Base-by-base conservation (phyloP, 305 asterid genomes). In the Salvia sclarea region DNA sequence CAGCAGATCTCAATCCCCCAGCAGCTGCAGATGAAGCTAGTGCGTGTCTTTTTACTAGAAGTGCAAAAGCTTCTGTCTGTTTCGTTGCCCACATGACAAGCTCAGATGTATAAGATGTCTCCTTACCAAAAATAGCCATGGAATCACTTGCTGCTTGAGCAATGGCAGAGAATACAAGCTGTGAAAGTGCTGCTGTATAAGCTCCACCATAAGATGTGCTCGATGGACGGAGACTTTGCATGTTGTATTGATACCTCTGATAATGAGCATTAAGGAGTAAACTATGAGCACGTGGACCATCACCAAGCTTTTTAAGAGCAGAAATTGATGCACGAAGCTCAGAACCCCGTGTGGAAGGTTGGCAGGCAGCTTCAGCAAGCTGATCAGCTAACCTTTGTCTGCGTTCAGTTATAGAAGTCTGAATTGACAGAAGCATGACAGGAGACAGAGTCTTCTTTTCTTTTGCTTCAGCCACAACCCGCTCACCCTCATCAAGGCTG, bases 81-180 rank as follows among this genome's bases (percentile, higher is more conserved):
- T 94, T 94, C 11, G 96, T 91, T 44, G 99, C 95, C 99, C 99
- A 94, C 92, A 91, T 85, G 76, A 94, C 97, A 47, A 94, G 95
- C 80, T 94, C 99, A 40, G 99, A 94, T 74, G 95, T 79, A 78
- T 91, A 91, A 72, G 96, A 91, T 16, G 86, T 80, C 82, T 94
- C 97, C 89, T 85, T 58, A 71, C 97, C 97, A 47, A 94, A 94
- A 78, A 94, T 94, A 68, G 83, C 78, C 57, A 79, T 69, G 13
- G 97, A 89, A 81, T 94, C 99, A 73, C 90, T 94, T 33, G 95
- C 89, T 20, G 96, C 99, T 81, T 91, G 99, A 75, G 97, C 95
- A 80, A 94, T 85, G 66, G 96, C 95, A 54, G 99, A 91, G 80
- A 94, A 94, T 61, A 87, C 96, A 69, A 94, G 88, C 83, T 91